Percentiles rank a stretch among this genome's conserved stretches.
phyloP scores from a whole-genome alignment of 1,284 basidiomycete genomes.

The Testicularia cyperi region DNA sequence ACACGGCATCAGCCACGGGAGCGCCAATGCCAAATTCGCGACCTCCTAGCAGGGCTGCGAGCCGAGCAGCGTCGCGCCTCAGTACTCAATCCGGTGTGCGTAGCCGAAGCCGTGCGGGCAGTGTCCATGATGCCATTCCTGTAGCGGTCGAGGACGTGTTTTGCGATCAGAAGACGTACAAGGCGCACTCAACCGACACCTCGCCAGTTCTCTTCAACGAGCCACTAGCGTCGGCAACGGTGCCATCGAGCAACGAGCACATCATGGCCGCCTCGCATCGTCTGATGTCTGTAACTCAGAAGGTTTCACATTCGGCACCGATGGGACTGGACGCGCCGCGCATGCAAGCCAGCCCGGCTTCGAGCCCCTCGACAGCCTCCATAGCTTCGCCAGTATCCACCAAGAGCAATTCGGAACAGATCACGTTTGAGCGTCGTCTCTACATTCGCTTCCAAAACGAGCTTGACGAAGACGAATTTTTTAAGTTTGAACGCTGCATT shows the following conservation, averaged over 20 bases:
- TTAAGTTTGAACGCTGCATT: slow-evolving; percentile 48
- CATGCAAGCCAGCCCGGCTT: slow-evolving; percentile 5
- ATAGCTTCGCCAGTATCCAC: slow-evolving; percentile 4
- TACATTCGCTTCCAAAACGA: slow-evolving; percentile 47
- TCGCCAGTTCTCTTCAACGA: slow-evolving; percentile 22
- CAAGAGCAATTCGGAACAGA: slow-evolving; percentile 3
- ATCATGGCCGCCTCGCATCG: slow-evolving; percentile 23
- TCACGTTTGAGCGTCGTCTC: slow-evolving; percentile 33
- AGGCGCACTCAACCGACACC: slow-evolving; percentile 28
- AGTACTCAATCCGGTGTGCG: slow-evolving; percentile 35
- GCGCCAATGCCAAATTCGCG: too few species aligned
- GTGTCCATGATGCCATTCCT: slow-evolving; percentile 51
- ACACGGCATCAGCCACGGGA: background rate
- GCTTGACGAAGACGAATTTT: slow-evolving; percentile 35
- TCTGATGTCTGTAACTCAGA: slow-evolving; percentile 7
- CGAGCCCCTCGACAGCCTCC: slow-evolving; percentile 14
- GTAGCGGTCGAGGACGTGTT: slow-evolving; percentile 50
- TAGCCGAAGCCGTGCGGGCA: slow-evolving; percentile 43
- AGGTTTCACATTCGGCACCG: too few species aligned
- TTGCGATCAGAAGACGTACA: slow-evolving; percentile 26
- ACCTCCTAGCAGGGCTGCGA: slow-evolving; percentile 27
- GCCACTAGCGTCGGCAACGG: slow-evolving; percentile 10
- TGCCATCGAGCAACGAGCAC: slow-evolving; percentile 5
- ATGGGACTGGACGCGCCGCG: too few species aligned
- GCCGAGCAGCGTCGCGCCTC: slow-evolving; percentile 36